A percentile compares a stretch with the other conserved stretches of the same genome.
Conservation (phyloP, 2,329 filamentous ascomycete species). For the Talaromyces funiculosus region DNA sequence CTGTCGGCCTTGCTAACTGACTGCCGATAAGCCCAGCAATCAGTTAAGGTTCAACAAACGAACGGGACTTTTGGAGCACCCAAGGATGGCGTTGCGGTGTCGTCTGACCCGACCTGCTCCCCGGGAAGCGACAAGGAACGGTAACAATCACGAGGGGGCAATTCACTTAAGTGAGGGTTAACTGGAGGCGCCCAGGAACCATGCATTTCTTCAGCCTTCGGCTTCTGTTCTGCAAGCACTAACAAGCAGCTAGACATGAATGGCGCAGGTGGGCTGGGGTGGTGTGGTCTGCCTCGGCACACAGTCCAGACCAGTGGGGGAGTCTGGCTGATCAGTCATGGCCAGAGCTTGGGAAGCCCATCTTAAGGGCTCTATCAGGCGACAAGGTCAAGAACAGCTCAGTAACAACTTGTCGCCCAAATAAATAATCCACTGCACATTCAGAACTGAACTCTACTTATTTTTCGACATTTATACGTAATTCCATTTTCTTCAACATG, state of each 20-base stretch:
- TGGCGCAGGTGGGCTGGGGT: conserved; percentile 2
- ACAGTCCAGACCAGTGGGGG: conserved; percentile 7
- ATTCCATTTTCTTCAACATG: not conserved
- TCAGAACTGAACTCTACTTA: not conserved
- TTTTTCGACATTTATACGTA: not conserved
- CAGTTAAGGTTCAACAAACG: not conserved
- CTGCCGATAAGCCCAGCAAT: not conserved
- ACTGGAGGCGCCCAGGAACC: not conserved
- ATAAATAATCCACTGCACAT: not conserved
- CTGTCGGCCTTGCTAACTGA: not conserved
- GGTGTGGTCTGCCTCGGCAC: conserved; percentile 3
- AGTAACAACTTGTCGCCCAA: not conserved
- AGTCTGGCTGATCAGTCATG: not conserved
- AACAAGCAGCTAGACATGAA: not conserved
- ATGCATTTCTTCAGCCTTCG: not conserved
- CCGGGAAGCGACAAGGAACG: not conserved
- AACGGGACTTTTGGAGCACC: not conserved
- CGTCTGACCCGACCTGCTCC: not conserved
- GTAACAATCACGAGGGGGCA: not conserved
- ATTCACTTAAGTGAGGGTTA: not conserved
- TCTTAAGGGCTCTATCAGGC: not conserved
- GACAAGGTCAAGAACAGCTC: not conserved
- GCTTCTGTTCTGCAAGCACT: not conserved
- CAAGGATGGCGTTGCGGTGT: not conserved
- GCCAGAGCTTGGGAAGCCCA: not conserved